Conservation (phyloP, 768 basidiomycete genomes). For the Podaxis sp. region DNA sequence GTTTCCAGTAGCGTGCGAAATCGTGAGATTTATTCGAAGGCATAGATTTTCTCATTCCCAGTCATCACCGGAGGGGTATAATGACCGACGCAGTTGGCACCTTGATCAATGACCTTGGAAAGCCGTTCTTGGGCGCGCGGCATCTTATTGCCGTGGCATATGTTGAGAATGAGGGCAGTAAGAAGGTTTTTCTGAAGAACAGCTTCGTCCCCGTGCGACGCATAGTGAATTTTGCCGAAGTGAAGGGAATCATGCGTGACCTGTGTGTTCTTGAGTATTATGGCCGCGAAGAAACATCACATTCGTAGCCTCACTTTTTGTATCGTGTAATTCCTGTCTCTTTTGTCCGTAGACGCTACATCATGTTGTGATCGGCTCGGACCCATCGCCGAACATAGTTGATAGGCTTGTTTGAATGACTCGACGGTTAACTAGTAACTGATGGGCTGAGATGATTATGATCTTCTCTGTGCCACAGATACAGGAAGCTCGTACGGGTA, state of each 20-base stretch:
- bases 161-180: slow-evolving; percentile 56
- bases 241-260: slow-evolving; percentile 35
- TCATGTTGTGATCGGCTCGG: too few species aligned
- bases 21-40: background rate
- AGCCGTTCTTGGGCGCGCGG: slow-evolving; percentile 61
- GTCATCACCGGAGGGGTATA: slow-evolving; percentile 66
- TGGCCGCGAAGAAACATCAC: background rate
- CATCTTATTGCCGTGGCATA: slow-evolving; percentile 44
- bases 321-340: too few species aligned
- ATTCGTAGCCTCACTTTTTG: too few species aligned
- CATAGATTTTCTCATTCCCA: slow-evolving; percentile 59
- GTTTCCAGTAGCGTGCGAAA: background rate
- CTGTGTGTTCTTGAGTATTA: slow-evolving; percentile 32
- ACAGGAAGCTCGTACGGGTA: too few species aligned
- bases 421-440: too few species aligned
- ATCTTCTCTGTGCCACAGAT: too few species aligned
- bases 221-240: slow-evolving; percentile 34
- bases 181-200: slow-evolving; percentile 65
- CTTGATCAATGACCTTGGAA: slow-evolving; percentile 57
- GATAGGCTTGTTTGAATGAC: too few species aligned
- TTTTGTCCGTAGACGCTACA: too few species aligned
- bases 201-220: slow-evolving; percentile 46
- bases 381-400: too few species aligned
- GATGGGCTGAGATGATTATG: too few species aligned
- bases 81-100: slow-evolving; percentile 63